Conservation (phyloP, 176 grass and related monocot species). For the Carex kokanica region DNA sequence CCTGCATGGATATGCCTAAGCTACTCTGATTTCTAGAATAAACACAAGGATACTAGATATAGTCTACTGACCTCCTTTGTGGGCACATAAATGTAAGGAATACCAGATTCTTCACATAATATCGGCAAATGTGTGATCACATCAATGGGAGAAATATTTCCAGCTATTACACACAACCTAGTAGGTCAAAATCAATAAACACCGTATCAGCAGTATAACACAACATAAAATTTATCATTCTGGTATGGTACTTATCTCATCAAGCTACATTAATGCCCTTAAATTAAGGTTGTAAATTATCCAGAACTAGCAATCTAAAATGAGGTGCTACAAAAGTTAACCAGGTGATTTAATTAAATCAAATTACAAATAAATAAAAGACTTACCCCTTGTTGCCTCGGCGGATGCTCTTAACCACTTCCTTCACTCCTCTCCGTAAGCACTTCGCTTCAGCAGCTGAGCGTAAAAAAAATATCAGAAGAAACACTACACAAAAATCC, state of each 20-base stretch:
- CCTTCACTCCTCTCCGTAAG: slow-evolving; percentile 91
- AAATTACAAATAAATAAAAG: background rate
- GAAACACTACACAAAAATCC: background rate
- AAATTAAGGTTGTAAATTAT: background rate
- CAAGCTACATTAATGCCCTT: background rate
- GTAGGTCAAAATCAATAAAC: slow-evolving; percentile 16
- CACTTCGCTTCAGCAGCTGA: slow-evolving; percentile 82
- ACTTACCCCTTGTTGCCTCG: slow-evolving; percentile 68
- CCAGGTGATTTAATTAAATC: background rate
- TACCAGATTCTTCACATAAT: slow-evolving; percentile 74
- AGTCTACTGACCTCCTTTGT: slow-evolving; percentile 58
- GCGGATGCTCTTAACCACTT: slow-evolving; percentile 96
- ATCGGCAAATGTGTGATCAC: slow-evolving; percentile 88
- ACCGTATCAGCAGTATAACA: background rate
- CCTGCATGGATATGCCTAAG: background rate
- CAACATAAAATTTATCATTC: background rate
- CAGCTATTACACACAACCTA: slow-evolving; percentile 85
- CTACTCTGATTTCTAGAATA: background rate
- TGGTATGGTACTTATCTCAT: background rate
- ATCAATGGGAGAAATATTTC: slow-evolving; percentile 96
- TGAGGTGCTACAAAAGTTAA: background rate
- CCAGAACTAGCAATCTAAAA: background rate
- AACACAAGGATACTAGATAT: background rate
- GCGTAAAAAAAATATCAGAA: background rate
- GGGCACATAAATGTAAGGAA: slow-evolving; percentile 78